Percentiles rank a stretch among this genome's conserved stretches.
These are phyloP conservation scores for Mimosa pudica DNA, from an alignment of 306 rosid genomes.

Conservation along the genomic window DNA sequence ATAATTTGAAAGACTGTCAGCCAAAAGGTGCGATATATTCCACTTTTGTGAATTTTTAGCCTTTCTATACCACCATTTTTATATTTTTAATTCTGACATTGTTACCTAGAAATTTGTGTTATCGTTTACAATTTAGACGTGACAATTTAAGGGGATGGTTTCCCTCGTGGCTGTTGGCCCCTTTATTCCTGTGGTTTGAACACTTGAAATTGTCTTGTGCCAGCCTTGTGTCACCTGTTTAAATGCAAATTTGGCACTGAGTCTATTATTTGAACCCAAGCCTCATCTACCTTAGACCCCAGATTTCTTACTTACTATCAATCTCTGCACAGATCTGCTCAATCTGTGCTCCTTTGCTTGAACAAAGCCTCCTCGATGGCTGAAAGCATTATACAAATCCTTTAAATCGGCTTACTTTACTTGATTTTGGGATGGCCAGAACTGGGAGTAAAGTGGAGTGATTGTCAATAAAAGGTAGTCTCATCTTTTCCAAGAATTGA, in stretches of 20 bases:
- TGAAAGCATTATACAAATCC: neutral
- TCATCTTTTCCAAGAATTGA: neutral
- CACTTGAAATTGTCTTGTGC: neutral
- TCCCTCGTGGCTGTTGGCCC: neutral
- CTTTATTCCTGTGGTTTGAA: neutral
- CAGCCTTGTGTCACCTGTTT: neutral
- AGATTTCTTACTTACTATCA: neutral
- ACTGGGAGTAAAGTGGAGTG: slow-evolving; percentile 9
- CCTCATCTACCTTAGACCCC: neutral
- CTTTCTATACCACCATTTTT: slow-evolving; percentile 11
- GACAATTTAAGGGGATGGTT: neutral
- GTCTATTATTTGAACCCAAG: neutral
- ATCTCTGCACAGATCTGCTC: neutral
- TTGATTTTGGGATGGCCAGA: neutral
- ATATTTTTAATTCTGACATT: slow-evolving; percentile 6
- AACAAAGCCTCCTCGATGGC: too few relatives aligned
- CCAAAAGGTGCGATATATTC: slow-evolving; percentile 41
- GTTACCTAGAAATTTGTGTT: neutral
- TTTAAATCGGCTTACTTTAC: neutral
- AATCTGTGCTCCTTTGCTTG: neutral
- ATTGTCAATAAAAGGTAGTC: neutral
- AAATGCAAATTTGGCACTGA: neutral
- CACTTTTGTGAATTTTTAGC: neutral
- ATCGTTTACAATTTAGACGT: too few relatives aligned
- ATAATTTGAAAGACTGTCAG: slow-evolving; percentile 58